phyloP scores from a whole-genome alignment of 257 asterid species.

The Solanum sitiens region DNA sequence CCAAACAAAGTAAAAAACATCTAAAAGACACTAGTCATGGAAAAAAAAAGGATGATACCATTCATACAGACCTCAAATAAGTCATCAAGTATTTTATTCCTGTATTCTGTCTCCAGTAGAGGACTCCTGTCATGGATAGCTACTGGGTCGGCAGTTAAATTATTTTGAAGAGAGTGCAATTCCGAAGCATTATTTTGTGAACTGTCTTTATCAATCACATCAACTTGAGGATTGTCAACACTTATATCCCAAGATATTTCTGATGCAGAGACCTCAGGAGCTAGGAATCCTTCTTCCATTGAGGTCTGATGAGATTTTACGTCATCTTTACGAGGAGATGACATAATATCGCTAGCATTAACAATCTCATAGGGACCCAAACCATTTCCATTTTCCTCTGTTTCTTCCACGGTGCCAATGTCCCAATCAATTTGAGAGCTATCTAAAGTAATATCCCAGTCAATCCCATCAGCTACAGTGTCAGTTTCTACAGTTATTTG shows the following conservation, averaged over 20 bases:
- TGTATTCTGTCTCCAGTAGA: constrained; percentile 85
- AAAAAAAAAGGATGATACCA: not conserved
- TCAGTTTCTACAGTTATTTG: constrained; percentile 21
- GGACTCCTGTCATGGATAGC: constrained; percentile 52
- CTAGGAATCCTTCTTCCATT: constrained; percentile 23
- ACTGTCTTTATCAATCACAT: constrained; percentile 27
- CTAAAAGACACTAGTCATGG: not conserved
- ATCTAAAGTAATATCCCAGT: constrained; percentile 82
- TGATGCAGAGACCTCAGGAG: constrained; percentile 33
- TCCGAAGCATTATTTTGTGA: constrained; percentile 16
- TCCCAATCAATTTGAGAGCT: constrained; percentile 93
- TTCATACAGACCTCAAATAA: constrained; percentile 62
- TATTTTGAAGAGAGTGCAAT: constrained; percentile 15
- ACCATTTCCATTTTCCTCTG: constrained; percentile 76
- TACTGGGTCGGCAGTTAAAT: constrained; percentile 23
- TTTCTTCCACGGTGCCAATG: constrained; percentile 58
- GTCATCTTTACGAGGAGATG: constrained; percentile 34
- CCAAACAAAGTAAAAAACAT: not conserved
- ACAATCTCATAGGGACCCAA: constrained; percentile 92
- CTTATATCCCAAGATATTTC: constrained; percentile 76
- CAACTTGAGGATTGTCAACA: constrained; percentile 46
- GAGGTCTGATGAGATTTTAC: constrained; percentile 18
- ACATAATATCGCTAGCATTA: constrained; percentile 62
- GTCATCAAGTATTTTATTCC: constrained; percentile 95
- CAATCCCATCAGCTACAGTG: constrained; percentile 42